Evolutionary conservation across 208 protist genomes (phyloP).

Genomic region (Acanthamoeba triangularis): DNA sequence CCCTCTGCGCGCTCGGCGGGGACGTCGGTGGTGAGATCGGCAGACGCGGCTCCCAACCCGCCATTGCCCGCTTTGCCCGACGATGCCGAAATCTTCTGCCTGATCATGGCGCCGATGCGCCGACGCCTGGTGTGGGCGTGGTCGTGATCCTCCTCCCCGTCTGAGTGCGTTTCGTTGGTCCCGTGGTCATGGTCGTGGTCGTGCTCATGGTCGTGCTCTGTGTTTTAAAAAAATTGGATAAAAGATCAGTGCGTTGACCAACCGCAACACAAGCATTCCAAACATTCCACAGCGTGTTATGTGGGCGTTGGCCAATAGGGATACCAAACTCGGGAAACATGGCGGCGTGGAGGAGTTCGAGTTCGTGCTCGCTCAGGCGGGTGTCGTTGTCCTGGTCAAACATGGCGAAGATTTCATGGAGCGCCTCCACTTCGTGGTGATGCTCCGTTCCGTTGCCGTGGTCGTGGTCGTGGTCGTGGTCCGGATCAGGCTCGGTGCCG

Average conservation of each 20-base stretch:
- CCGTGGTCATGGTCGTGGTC: conserved; percentile 1
- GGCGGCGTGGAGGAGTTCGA: not conserved
- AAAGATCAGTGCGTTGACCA: no score
- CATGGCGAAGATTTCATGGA: conserved; percentile 8
- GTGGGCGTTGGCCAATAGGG: no score
- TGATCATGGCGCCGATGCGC: not conserved
- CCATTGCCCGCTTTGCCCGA: not conserved
- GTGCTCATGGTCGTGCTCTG: not conserved
- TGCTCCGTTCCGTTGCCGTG: not conserved
- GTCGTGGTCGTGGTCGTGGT: conserved; percentile 8
- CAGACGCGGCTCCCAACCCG: not conserved
- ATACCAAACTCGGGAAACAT: not conserved
- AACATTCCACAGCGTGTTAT: no score
- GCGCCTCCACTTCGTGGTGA: conserved; percentile 7
- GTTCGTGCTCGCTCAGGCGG: not conserved
- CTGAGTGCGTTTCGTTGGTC: not conserved
- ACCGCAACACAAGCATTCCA: no score
- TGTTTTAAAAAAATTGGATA: not conserved
- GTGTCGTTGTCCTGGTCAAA: conserved; percentile 18
- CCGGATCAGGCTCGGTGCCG: not conserved
- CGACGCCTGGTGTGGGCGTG: conserved; percentile 10
- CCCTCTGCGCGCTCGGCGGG: no score
- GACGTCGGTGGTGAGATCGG: not conserved
- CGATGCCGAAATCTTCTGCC: not conserved
- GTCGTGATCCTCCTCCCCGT: conserved; percentile 20